phyloP scores from a whole-genome alignment of 176 grass and related monocot species.

The Phragmites australis region DNA sequence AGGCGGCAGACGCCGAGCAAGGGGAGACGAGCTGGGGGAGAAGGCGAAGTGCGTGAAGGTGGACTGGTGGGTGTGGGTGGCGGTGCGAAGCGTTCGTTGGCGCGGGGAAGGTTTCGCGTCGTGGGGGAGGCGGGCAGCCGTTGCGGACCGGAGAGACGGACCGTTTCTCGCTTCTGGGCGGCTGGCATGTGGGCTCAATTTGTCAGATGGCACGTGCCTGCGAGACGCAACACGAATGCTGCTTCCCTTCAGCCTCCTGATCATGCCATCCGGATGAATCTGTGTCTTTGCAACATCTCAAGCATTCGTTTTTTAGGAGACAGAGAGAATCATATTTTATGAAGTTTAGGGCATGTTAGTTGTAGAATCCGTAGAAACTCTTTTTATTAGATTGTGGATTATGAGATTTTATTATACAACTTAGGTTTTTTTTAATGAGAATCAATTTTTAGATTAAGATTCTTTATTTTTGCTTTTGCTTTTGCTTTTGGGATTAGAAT shows the following conservation, averaged over 20 bases:
- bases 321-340: too few relatives aligned
- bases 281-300: too few relatives aligned
- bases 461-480: too few relatives aligned
- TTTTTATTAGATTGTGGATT: too few relatives aligned
- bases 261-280: background rate
- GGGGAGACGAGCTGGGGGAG: conserved; percentile 3
- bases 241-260: background rate
- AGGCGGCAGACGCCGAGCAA: background rate
- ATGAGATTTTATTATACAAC: too few relatives aligned
- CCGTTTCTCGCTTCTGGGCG: background rate
- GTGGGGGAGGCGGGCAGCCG: background rate
- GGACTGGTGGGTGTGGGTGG: conserved; percentile 12
- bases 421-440: too few relatives aligned
- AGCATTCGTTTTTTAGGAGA: too few relatives aligned
- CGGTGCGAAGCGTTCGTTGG: conserved; percentile 17
- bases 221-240: background rate
- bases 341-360: too few relatives aligned
- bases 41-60: conserved; percentile 63
- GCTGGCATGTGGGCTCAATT: background rate
- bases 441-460: too few relatives aligned
- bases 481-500: too few relatives aligned
- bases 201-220: background rate
- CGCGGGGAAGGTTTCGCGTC: conserved; percentile 5
- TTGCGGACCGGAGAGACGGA: background rate
- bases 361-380: too few relatives aligned